Base-by-base conservation (phyloP, 2,329 filamentous ascomycete genomes). In the Alternaria consortialis region DNA sequence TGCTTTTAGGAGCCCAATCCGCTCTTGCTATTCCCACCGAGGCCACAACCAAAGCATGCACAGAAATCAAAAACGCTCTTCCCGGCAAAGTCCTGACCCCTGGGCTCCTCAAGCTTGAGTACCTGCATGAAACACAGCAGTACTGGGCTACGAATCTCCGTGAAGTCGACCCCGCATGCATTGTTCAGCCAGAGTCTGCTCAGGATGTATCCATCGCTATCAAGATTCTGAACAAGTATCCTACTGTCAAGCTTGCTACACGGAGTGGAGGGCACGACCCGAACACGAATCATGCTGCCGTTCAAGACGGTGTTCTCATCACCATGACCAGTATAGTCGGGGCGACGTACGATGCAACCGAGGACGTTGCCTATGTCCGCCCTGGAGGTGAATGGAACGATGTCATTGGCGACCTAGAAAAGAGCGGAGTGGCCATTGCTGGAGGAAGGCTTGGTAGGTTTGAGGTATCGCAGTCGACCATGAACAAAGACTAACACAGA, bases 311-410 rank as follows among this genome's bases (percentile, higher is more conserved):
- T 43, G 75, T 81, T 1, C 67, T 81, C 20, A 78, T 81, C 56
- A 70, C 75, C 7, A 72, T 76, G 65, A 71, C 71, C 47, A 71
- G 79, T 23, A 61, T 80, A 52, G 65, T 61, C 13, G 79, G 77
- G 25, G 74, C 74, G 13, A 78, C 70, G 15, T 79, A 79, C 36
- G 77, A 79, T 47, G 69, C 68, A 2, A 63, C 58, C 7, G 76
- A 73, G n/a, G 63, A 65, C 29, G 63, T 80, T 11, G 78, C 80
- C 4, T 76, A 73, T 52, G 77, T 81, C 15, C 78, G 76, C 56
- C 78, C 79, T 1, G 79, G 79, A 29, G 78, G 78, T 25, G 74
- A 79, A 58, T 81, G 78, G 78, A 78, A 79, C 53, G 75, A 80
- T 58, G 78, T 80, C 5, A 73, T 79, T 40, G 67, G 71, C 2